Evolutionary conservation across 371 early-diverging fungal genomes (phyloP), one percentile per base, ranked within the genome.

Genomic region (Mucor lusitanicus): DNA sequence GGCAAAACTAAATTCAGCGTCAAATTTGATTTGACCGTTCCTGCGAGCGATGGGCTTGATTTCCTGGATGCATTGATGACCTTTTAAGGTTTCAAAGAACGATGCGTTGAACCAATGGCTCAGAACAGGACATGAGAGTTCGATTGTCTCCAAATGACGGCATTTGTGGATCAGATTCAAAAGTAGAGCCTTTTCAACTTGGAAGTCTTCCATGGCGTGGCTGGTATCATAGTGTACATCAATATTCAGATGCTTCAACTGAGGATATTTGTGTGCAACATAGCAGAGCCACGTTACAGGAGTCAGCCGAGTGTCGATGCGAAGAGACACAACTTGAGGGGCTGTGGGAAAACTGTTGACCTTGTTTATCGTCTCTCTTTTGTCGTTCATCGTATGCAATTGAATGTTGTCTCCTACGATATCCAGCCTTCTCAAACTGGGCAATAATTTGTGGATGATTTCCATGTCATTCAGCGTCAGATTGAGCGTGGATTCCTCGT

Each of bases 221-320:
- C 6, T 32, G 7, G 21, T 11, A 32, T 46, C 23, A 46, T 57
- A 33, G 2, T 58, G 17, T 6, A 35, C 44, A 30, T 65, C 28
- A 59, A 35, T 46, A 11, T 9, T 27, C 12, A 70, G 23, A 12
- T 62, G 3, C 11, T 44, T 46, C 1, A 70, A 7, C 8, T 30
- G 12, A 13, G 63, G 63, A 42, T 70, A 70, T 42, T 70, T 70
- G 35, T 62, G 66, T 53, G 66, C 63, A 21, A 70, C 54, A 23
- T 66, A 70, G 15, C 42, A 48, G 2, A 70, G 40, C 71, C 71
- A 70, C 1, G 28, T 37, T 8, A 37, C 6, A 27, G 69, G 53
- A 17, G 44, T 55, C 15, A 37, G 30, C 9, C 42, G 35, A 12
- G 69, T 69, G 19, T 69, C 42, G 56, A 50, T 46, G 46, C 46